A percentile compares a stretch with the other conserved stretches of the same genome.
Conservation (phyloP, 2,329 filamentous ascomycete genomes). For the Colletotrichum tofieldiae region DNA sequence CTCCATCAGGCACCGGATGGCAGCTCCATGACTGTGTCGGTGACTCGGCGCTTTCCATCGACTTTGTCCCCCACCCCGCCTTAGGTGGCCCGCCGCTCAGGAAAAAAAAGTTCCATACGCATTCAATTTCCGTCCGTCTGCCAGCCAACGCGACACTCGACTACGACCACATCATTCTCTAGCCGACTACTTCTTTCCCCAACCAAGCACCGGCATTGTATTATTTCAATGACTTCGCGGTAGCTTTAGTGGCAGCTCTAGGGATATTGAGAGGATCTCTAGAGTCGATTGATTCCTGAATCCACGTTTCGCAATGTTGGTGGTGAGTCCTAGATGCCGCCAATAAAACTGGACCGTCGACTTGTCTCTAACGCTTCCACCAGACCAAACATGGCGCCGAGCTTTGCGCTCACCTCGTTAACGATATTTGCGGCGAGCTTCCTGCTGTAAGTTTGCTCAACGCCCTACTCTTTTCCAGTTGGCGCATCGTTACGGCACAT, state of each 20-base stretch:
- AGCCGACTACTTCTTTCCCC: constrained; percentile 12
- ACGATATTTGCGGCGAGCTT: constrained; percentile 92
- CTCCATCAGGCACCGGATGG: constrained; percentile 22
- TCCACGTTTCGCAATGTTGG: constrained; percentile 53
- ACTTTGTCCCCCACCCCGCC: constrained; percentile 42
- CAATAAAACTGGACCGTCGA: not conserved
- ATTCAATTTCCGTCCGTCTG: constrained; percentile 4
- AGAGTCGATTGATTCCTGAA: constrained; percentile 72
- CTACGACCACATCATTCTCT: constrained; percentile 9
- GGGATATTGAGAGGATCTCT: constrained; percentile 85
- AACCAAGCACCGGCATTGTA: constrained; percentile 26
- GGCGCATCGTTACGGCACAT: constrained; percentile 41
- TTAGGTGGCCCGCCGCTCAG: constrained; percentile 37
- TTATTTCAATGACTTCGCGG: constrained; percentile 72
- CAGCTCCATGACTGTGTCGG: constrained; percentile 38
- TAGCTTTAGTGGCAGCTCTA: constrained; percentile 82
- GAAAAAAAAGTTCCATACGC: constrained; percentile 42
- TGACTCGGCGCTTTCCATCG: constrained; percentile 38
- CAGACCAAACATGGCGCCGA: constrained; percentile 84
- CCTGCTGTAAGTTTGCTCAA: constrained; percentile 79
- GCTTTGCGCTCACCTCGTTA: constrained; percentile 90
- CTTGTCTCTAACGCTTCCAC: constrained; percentile 12
- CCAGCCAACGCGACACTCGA: constrained; percentile 26
- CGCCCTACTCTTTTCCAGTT: not conserved
- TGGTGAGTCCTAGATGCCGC: constrained; percentile 60